Evolutionary conservation across 2,329 filamentous ascomycete species (phyloP), one percentile per base, ranked within the genome.

Genomic region (Trichoderma sp.): DNA sequence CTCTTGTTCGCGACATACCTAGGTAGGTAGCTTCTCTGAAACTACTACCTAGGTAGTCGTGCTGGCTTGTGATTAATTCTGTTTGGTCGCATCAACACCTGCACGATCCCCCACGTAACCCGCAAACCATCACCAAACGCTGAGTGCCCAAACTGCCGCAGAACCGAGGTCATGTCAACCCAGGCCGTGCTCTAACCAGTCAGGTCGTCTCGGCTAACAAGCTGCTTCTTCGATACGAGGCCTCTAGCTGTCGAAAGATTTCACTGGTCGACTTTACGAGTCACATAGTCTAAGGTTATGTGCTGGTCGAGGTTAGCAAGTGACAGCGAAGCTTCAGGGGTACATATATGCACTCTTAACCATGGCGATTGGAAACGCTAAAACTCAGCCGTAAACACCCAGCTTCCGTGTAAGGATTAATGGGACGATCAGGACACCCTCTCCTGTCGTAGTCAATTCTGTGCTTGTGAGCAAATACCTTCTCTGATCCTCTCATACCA

Each of bases 231-330:
- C 28, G n/a, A 52, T 52, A 52, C 50, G 50, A 52, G 19, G 50
- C 10, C 3, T 19, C 5, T 52, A 14, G 50, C 50, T 19, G 50
- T 30, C 17, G n/a, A 19, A 21, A 12, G 17, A 17, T 52, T 34
- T 52, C 50, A 52, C 50, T 52, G 50, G 50, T 52, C 28, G 34
- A 14, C 50, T 52, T 28, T 34, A 52, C 50, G 28, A 52, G 50
- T n/a, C 50, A 28, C 19, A 34, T 34, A 34, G 17, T 52, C 17
- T 14, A 39, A 39, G 34, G n/a, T 34, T 21, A 21, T 14, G 34
- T 34, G 17, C 21, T 30, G 28, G 50, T 7, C 28, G 21, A 17
- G 2, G 28, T 34, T 19, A 52, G 17, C 50, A 7, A 26, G 34
- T 39, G 12, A 30, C 28, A 30, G 26, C 26, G 26, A 30, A 17